These are phyloP conservation scores for Microthlaspi erraticum DNA, from an alignment of 345 rosid species.

Conservation along the genomic window DNA sequence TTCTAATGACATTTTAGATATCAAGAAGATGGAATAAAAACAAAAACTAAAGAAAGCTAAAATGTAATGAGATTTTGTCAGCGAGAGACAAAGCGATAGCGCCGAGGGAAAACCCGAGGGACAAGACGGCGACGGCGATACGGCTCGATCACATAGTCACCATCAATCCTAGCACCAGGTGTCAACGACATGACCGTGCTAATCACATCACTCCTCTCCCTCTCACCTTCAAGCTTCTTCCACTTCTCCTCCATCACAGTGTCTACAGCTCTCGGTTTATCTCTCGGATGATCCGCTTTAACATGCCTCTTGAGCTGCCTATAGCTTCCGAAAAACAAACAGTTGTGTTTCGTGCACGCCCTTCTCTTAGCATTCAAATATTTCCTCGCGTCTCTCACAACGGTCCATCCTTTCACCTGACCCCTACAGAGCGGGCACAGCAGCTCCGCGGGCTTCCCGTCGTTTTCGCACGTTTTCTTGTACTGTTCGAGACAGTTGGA, in stretches of 20 bases:
- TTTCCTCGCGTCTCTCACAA: constrained; percentile 66
- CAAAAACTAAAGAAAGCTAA: too few relatives aligned
- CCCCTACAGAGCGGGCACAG: constrained; percentile 89
- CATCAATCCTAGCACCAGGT: constrained; percentile 73
- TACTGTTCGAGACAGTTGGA: constrained; percentile 86
- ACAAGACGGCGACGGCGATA: constrained; percentile 3
- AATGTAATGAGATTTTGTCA: too few relatives aligned
- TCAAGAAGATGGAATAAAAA: too few relatives aligned
- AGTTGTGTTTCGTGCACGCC: constrained; percentile 71
- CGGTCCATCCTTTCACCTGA: constrained; percentile 89
- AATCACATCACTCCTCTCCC: constrained; percentile 73
- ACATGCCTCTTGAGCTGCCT: constrained; percentile 75
- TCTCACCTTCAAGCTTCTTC: constrained; percentile 73
- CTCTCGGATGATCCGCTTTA: constrained; percentile 68
- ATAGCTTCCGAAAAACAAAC: constrained; percentile 66
- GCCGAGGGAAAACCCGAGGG: constrained; percentile 19
- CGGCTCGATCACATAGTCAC: constrained; percentile 87
- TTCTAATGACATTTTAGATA: too few relatives aligned
- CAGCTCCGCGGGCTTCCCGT: constrained; percentile 62
- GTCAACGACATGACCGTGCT: constrained; percentile 69
- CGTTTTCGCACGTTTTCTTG: constrained; percentile 68
- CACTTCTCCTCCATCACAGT: constrained; percentile 71
- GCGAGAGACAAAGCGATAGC: background rate
- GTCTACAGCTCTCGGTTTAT: constrained; percentile 74
- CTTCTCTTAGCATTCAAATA: constrained; percentile 67